Percentiles rank a stretch among this genome's conserved stretches.
Conservation (phyloP, 441 rosid genomes). For the Syzygium malaccense region DNA sequence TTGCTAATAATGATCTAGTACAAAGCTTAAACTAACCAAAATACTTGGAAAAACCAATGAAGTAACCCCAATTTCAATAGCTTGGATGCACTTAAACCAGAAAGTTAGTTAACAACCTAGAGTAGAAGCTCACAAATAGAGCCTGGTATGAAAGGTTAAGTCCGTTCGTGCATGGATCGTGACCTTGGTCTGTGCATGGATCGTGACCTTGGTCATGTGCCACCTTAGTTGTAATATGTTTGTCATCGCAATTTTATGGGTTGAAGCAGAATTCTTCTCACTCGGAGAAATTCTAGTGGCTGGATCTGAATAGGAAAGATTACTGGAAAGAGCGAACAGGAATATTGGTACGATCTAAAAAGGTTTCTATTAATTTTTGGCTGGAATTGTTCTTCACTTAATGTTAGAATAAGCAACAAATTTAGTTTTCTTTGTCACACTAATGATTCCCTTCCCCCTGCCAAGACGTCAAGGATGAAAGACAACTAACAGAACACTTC, state of each 20-base stretch:
- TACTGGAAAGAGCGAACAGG: background rate
- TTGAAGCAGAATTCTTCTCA: background rate
- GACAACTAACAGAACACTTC: background rate
- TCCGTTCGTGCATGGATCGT: background rate
- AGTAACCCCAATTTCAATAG: background rate
- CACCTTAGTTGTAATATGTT: background rate
- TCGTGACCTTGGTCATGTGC: background rate
- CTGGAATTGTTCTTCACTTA: background rate
- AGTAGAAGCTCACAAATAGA: background rate
- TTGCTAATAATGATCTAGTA: background rate
- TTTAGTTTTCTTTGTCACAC: background rate
- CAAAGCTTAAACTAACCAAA: background rate
- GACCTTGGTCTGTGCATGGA: background rate
- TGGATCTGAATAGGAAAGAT: background rate
- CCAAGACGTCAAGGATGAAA: background rate
- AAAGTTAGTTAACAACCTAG: background rate
- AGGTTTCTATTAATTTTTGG: background rate
- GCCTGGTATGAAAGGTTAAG: background rate
- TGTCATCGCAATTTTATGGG: background rate
- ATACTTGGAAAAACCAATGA: background rate
- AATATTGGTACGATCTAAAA: background rate
- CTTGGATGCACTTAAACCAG: background rate
- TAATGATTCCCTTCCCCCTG: background rate
- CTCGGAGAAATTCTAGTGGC: background rate
- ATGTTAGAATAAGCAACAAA: background rate